Base-by-base conservation (phyloP, 352 stramenopile genomes). In the Pythium scleroteichum region DNA sequence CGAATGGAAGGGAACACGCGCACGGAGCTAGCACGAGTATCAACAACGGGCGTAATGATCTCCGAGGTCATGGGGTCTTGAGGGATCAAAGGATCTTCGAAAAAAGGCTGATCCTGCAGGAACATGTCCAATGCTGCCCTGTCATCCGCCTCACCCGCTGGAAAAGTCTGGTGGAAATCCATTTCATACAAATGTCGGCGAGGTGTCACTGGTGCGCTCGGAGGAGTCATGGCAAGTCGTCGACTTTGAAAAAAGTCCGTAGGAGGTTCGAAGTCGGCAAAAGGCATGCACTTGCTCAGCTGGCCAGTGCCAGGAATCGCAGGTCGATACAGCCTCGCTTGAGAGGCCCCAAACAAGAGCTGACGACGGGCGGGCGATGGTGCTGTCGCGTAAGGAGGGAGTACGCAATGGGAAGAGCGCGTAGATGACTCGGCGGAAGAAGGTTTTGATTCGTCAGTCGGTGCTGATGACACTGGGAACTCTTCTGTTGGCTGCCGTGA, bases 201-300 rank as follows among this genome's bases (percentile, higher is more conserved):
- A 0, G 53, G 17, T 23, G 48, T 50, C 6, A 24, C 10, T 9
- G 53, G 19, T 0, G n/a, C 23, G 6, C 23, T n/a, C 9, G 33
- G 2, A 5, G 53, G 40, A n/a, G 51, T 41, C 20, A 19, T 59
- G 17, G 22, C 16, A 24, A 59, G 2, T 2, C 39, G 24, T 27
- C 29, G 29, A 35, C 29, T 35, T 10, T 35, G 29, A 35, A 10
- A 35, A 35, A 35, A 35, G 29, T 35, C 29, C 5, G 10, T 10
- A 35, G 39, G 26, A 16, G 20, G 24, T 41, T 49, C 26, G 10
- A 32, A 26, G 29, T 82, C 73, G 33, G 73, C 54, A 32, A 82
- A 82, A 2, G 74, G 74, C 24, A 75, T 69, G 62, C 79, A 73
- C 12, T 69, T 62, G 44, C 71, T 82, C 16, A 82, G 52, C 20